Base-by-base conservation (phyloP, 345 rosid species). In the Gossypium stocksii region DNA sequence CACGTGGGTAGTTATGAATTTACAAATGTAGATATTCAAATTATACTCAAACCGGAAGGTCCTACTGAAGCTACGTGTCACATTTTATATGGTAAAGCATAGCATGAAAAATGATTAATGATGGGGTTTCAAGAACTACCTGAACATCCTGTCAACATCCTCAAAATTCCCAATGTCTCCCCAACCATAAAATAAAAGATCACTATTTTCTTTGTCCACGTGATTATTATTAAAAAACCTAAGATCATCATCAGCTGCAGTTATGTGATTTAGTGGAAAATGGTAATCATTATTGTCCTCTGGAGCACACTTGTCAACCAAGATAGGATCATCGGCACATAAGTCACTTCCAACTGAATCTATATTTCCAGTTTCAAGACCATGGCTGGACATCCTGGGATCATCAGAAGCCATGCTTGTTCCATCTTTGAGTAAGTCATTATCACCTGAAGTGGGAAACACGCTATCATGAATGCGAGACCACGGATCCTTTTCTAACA, bases 141-240 rank as follows among this genome's bases (percentile, higher is more conserved):
- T 88, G 71, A 93, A 91, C 93, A 93, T 90, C 81, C 85, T 85
- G 84, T 93, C 92, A 77, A 93, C 92, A 82, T 93, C 98, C 83
- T 91, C 98, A 81, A 93, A 91, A 78, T 89, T 90, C 61, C 88
- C 95, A 29, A 93, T 87, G 64, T 93, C 97, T 74, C 86, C 87
- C 98, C 95, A 93, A 29, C 86, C 91, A 80, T 87, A 91, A 72
- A 81, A 79, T 68, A 87, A 83, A 38, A 90, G 89, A 74, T 87
- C 95, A 65, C 76, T 82, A 73, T 77, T 82, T 83, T 80, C 97
- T 84, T 83, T 90, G 72, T 85, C 95, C 43, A 84, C 87, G 25
- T 23, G 48, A 38, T 83, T 87, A 76, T 85, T 80, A 77, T 83
- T 75, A 46, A 87, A 86, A 82, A 90, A 87, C 76, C 79, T 82